Percentiles rank a stretch among this genome's conserved stretches.
phyloP scores from a whole-genome alignment of 768 basidiomycete species.

The Kwoniella newhampshirensis region DNA sequence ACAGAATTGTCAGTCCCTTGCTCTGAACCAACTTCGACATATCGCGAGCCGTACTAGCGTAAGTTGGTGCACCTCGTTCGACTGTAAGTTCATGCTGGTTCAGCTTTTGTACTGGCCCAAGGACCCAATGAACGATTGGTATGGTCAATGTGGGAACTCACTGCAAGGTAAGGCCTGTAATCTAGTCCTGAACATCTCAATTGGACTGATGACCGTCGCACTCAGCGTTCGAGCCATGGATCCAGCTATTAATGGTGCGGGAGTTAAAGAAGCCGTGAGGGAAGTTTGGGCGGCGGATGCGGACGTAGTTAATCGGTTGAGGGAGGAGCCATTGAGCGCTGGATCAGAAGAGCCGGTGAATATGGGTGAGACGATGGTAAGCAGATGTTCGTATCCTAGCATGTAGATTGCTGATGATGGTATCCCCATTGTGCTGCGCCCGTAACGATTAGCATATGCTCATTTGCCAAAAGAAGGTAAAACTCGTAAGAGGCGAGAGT shows the following conservation, averaged over 20 bases:
- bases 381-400: constrained; percentile 87
- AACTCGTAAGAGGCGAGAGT: no score
- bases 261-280: constrained; percentile 53
- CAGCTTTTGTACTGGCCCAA: background rate
- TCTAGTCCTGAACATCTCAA: constrained; percentile 52
- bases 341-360: constrained; percentile 37
- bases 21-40: constrained; percentile 63
- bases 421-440: constrained; percentile 74
- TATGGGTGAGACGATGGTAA: constrained; percentile 35
- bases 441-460: background rate
- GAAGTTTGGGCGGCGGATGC: background rate
- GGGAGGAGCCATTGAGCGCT: constrained; percentile 29
- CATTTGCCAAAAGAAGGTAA: no score
- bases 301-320: constrained; percentile 14
- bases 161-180: constrained; percentile 47
- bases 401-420: constrained; percentile 92
- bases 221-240: constrained; percentile 76
- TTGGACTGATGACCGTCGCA: constrained; percentile 59
- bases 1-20: constrained; percentile 71
- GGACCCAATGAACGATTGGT: background rate
- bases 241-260: constrained; percentile 75
- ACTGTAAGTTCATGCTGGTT: constrained; percentile 10
- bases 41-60: constrained; percentile 51
- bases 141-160: constrained; percentile 12
- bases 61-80: constrained; percentile 43